A percentile compares a stretch with the other conserved stretches of the same genome.
Evolutionary conservation across 1,139 yeast genomes (phyloP).

Genomic region (Yamadazyma diospyri): DNA sequence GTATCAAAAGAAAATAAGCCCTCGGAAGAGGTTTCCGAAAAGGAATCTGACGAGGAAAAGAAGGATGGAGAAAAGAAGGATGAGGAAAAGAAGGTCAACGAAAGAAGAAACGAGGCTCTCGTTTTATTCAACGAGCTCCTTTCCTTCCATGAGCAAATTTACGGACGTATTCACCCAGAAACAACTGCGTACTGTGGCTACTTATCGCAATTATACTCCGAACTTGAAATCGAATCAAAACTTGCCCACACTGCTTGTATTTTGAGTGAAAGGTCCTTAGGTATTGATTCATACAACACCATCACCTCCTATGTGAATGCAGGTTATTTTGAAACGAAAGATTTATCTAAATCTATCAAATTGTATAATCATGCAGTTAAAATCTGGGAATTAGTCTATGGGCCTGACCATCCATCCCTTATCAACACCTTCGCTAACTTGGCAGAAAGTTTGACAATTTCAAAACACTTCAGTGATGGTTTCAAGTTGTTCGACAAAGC

Average conservation of each 20-base stretch:
- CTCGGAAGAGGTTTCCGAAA: conserved; percentile 29
- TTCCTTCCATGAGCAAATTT: conserved; percentile 75
- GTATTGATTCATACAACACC: conserved; percentile 77
- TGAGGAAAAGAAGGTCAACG: background rate
- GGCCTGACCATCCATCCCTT: conserved; percentile 64
- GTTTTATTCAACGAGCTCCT: conserved; percentile 66
- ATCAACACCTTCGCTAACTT: conserved; percentile 64
- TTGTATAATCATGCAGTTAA: conserved; percentile 59
- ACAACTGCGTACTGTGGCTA: conserved; percentile 69
- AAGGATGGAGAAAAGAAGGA: conserved; percentile 27
- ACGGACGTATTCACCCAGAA: conserved; percentile 77
- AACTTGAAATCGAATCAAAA: conserved; percentile 51
- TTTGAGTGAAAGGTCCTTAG: conserved; percentile 75
- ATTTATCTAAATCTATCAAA: conserved; percentile 59
- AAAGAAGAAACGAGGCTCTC: conserved; percentile 1
- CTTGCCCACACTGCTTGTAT: conserved; percentile 66
- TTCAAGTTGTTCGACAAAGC: conserved; percentile 46
- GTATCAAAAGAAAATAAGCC: conserved; percentile 22
- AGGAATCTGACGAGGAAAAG: conserved; percentile 1
- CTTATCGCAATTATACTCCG: conserved; percentile 66
- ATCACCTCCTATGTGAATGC: conserved; percentile 70
- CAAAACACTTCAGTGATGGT: conserved; percentile 38
- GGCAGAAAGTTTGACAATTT: conserved; percentile 56
- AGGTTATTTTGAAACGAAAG: conserved; percentile 68
- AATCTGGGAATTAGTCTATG: conserved; percentile 53